Evolutionary conservation across 495 filamentous ascomycete species (phyloP).

Genomic region (Extremus antarcticus): DNA sequence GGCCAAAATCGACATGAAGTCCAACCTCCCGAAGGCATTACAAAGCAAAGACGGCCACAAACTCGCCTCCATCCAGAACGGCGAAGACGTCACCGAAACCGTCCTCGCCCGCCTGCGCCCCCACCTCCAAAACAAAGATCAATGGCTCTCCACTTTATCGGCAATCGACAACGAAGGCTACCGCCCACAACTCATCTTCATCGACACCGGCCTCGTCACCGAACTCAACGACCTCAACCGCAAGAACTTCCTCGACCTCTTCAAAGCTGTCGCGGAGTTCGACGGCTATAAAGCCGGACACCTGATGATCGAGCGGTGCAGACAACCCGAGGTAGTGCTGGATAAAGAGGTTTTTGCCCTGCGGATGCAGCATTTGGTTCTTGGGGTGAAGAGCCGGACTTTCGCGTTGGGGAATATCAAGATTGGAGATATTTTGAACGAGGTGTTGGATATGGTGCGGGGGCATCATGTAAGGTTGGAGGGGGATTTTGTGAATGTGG

Average conservation of each 20-base stretch:
- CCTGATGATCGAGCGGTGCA: conserved; percentile 90
- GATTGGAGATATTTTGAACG: conserved; percentile 87
- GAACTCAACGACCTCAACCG: conserved; percentile 81
- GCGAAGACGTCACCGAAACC: conserved; percentile 72
- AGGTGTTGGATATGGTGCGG: conserved; percentile 87
- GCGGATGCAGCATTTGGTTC: conserved; percentile 91
- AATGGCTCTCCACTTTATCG: conserved; percentile 62
- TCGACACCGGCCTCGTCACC: conserved; percentile 93
- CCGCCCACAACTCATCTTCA: conserved; percentile 90
- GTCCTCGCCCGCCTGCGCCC: conserved; percentile 72
- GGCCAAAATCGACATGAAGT: conserved; percentile 44
- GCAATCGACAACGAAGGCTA: conserved; percentile 84
- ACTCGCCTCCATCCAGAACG: conserved; percentile 20
- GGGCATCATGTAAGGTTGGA: conserved; percentile 88
- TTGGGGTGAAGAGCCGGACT: conserved; percentile 78
- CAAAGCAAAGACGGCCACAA: conserved; percentile 26
- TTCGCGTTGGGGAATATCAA: conserved; percentile 90
- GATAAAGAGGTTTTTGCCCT: conserved; percentile 83
- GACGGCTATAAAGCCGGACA: conserved; percentile 92
- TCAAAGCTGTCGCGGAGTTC: conserved; percentile 92
- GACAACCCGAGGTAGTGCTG: conserved; percentile 79
- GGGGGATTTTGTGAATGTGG: conserved; percentile 97
- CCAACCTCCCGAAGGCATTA: conserved; percentile 38
- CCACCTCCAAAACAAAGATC: conserved; percentile 47
- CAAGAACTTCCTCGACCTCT: conserved; percentile 87